Percentiles rank a stretch among this genome's conserved stretches.
phyloP scores from a whole-genome alignment of 2,329 filamentous ascomycete genomes.

The Aspergillus sp. region DNA sequence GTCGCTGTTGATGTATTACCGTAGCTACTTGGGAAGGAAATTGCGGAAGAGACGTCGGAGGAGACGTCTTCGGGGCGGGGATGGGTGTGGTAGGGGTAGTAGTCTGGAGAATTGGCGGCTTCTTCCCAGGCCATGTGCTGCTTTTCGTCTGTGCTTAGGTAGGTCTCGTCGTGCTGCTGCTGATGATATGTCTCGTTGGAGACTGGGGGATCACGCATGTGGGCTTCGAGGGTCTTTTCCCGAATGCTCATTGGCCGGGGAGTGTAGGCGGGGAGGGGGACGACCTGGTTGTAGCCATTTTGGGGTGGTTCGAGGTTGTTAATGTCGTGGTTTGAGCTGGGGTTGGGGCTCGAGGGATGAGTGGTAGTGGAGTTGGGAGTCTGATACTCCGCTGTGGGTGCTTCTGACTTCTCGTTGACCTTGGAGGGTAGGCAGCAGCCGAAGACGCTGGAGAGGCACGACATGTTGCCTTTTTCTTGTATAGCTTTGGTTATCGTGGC shows the following conservation, averaged over 20 bases:
- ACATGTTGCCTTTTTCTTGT: background rate
- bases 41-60: constrained; percentile 40
- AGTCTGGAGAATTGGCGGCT: background rate
- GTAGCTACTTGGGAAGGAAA: constrained; percentile 45
- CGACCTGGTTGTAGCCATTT: constrained; percentile 32
- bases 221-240: constrained; percentile 41
- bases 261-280: constrained; percentile 43
- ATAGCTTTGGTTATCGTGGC: background rate
- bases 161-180: background rate
- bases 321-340: background rate
- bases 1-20: constrained; percentile 47
- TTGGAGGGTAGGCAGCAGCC: constrained; percentile 9
- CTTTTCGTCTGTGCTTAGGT: constrained; percentile 31
- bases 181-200: constrained; percentile 19
- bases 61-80: constrained; percentile 27
- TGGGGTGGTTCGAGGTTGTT: background rate
- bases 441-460: constrained; percentile 5
- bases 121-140: constrained; percentile 25
- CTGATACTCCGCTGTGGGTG: background rate
- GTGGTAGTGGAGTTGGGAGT: background rate
- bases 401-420: background rate
- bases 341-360: background rate
- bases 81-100: constrained; percentile 3
- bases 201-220: constrained; percentile 31
- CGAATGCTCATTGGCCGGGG: constrained; percentile 37